Base-by-base conservation (phyloP, 768 basidiomycete species). In the Agaricus sinodeliciosus region DNA sequence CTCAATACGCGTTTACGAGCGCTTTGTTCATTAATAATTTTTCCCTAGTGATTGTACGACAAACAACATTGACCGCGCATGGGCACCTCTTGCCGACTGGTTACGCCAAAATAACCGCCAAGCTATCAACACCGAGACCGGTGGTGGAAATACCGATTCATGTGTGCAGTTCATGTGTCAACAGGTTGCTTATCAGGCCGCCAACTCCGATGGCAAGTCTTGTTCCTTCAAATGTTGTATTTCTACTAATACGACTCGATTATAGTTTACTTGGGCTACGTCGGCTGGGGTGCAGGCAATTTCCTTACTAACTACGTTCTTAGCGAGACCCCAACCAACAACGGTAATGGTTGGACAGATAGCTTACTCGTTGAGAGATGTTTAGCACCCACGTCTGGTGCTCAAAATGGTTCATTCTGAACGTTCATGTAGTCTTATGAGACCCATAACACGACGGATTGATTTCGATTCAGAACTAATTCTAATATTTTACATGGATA, bases 101-200 rank as follows among this genome's bases (percentile, higher is more conserved):
- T 70, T 83, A 3, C 71, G 77, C 34, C 61, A 62, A 44, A 73
- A 80, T 43, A 69, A 69, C 2, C 69, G 81, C 15, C 76, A 79
- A 58, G 82, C 80, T 0, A 66, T 84, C 59, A 75, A 81, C 61
- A 77, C 79, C 9, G 82, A 84, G 60, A 82, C 79, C 1, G 82
- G 82, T 36, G 82, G 80, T 15, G 80, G 80, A 11, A 72, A 81
- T 57, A 68, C 70, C 15, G 69, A 69, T 8, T 72, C 71, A 8
- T 82, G 81, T 58, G 64, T 71, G 4, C 61, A 64, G 15, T 74
- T 69, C 55, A 64, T 77, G 55, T 76, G 71, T 40, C 67, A 77
- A 54, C 73, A 78, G 57, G 66, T 77, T 28, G 69, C 63, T 0
- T 79, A 65, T 65, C 75, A 75, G 55, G 72, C 74, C 42, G 61